Conservation (phyloP, 257 asterid genomes). For the Jacaranda mimosifolia region DNA sequence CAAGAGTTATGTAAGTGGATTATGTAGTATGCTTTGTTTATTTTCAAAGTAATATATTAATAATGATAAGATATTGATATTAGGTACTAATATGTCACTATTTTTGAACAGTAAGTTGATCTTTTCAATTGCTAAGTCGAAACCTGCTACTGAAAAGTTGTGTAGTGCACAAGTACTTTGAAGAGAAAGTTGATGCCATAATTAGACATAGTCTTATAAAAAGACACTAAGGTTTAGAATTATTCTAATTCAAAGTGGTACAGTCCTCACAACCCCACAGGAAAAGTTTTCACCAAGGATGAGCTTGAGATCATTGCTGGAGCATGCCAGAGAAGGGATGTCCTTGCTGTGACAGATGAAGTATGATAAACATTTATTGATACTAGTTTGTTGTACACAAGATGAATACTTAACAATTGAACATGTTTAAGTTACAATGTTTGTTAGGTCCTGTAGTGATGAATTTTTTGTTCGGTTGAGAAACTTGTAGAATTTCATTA, state of each 20-base stretch:
- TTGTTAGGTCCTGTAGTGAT: not conserved
- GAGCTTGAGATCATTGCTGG: constrained; percentile 90
- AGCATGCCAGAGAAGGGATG: constrained; percentile 74
- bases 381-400: constrained; percentile 22
- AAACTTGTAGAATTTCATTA: constrained; percentile 14
- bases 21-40: too few relatives aligned
- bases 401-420: constrained; percentile 11
- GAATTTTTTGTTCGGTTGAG: not conserved
- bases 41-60: too few relatives aligned
- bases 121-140: not conserved
- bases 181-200: not conserved
- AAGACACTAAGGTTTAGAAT: constrained; percentile 26
- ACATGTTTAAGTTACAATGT: constrained; percentile 12
- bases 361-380: constrained; percentile 52
- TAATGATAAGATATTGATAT: not conserved
- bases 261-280: constrained; percentile 99
- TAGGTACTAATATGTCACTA: not conserved
- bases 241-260: constrained; percentile 49
- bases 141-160: not conserved
- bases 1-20: too few relatives aligned
- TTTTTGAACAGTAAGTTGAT: too few relatives aligned
- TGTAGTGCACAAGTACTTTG: not conserved
- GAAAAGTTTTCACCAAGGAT: constrained; percentile 76
- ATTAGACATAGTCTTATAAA: not conserved
- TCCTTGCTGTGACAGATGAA: constrained; percentile 92